Conservation (phyloP, 2,329 filamentous ascomycete genomes). For the Sclerotinia borealis region DNA sequence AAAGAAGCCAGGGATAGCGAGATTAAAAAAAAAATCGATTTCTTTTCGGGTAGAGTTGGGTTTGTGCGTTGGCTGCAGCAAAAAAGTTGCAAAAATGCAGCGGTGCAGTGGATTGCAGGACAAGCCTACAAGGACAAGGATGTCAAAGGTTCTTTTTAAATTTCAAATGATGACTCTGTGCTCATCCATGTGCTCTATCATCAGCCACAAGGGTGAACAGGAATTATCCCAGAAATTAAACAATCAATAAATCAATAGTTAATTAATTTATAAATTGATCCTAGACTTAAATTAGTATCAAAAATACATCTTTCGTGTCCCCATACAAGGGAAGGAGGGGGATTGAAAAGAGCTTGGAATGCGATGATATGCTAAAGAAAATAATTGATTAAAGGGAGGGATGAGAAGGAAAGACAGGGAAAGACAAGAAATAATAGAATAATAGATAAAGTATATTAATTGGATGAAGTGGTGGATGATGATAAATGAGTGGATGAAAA, state of each 20-base stretch:
- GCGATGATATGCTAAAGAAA: neutral
- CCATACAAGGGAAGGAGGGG: no score
- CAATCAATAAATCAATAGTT: neutral
- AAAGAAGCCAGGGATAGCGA: constrained; percentile 4
- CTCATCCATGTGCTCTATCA: constrained; percentile 1
- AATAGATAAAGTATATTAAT: neutral
- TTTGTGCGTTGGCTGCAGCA: neutral
- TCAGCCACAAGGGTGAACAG: constrained; percentile 9
- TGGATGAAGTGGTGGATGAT: neutral
- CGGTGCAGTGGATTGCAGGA: constrained; percentile 1
- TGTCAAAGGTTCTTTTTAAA: neutral
- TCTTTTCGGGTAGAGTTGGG: neutral
- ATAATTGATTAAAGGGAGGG: neutral
- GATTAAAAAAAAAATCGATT: no score
- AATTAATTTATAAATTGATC: neutral
- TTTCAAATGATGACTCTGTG: constrained; percentile 3
- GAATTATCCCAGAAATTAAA: neutral
- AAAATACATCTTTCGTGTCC: neutral
- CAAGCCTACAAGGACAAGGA: neutral
- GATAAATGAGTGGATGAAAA: neutral
- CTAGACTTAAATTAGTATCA: neutral
- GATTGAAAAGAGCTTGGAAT: neutral
- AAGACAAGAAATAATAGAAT: neutral
- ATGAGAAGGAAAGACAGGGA: neutral
- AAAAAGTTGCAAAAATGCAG: neutral